Base-by-base conservation (phyloP, 73 alveolate species). In the Uronychia binucleata region DNA sequence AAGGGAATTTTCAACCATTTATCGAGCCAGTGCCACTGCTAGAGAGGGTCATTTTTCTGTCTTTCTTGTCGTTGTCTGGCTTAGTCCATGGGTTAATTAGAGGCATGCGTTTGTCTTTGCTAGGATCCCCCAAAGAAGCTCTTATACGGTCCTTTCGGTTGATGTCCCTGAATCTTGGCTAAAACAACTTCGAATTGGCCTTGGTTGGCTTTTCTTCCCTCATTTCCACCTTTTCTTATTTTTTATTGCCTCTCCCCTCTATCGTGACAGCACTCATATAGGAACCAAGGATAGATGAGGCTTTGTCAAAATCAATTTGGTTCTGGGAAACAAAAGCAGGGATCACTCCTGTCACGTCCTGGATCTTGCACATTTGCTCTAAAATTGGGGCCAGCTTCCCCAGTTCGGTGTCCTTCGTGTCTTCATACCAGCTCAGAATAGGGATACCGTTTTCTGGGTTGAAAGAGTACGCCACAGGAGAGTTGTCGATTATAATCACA, bases 401-500 rank as follows among this genome's bases (percentile, higher is more conserved):
- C 29, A 88, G 83, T 32, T 88, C 94, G 27, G 86, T 57, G 57
- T 88, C 94, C 1, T 58, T 1, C 1, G 31, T 28, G 67, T 88
- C 94, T 1, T 82, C 86, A 75, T 58, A 83, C 90, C 94, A 88
- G 46, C 83, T n/a, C 0, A 46, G 83, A 29, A 80, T 80, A 11
- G 88, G 88, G 28, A 88, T 58, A 0, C 86, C 86, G 35, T 88
- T 88, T 60, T 88, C 90, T 28, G 94, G 94, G 33, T 88, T 58
- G 83, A 67, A 88, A 27, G 57, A 75, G 33, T 30, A 88, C 29
- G 87, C 30, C 27, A 35, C 11, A 27, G 89, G 90, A 25, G 91
- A 83, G 60, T 88, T 88, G 57, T 88, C 94, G 83, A 88, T 34
- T 26, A 94, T 91, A 13, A 94, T 92, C 0, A 92, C 46, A 57